These are phyloP conservation scores for Triticum timopheevii DNA, from an alignment of 176 grass and related monocot genomes.

Conservation along the genomic window DNA sequence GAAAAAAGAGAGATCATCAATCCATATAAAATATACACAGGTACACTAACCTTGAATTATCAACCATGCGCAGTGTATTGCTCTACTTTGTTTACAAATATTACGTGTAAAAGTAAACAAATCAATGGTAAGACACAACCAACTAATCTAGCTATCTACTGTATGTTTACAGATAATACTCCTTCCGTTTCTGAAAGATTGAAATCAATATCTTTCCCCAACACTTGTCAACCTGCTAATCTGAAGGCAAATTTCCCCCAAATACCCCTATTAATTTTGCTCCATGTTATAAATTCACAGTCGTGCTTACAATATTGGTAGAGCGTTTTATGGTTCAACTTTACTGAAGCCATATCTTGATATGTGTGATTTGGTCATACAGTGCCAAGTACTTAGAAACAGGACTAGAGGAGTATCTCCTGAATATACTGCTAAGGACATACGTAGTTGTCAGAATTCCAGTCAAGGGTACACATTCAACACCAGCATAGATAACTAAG, in stretches of 20 bases:
- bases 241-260: neutral
- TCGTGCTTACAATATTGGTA: neutral
- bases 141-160: neutral
- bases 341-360: neutral
- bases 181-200: neutral
- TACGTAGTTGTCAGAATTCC: neutral
- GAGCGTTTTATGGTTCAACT: neutral
- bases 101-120: neutral
- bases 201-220: neutral
- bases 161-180: neutral
- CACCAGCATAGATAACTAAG: conserved; percentile 10
- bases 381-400: conserved; percentile 5
- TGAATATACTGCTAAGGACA: conserved; percentile 3
- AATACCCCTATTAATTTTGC: neutral
- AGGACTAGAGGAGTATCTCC: neutral
- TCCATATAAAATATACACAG: conserved; percentile 33
- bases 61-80: conserved; percentile 1
- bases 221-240: neutral
- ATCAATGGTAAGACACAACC: neutral
- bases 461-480: neutral
- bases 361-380: neutral
- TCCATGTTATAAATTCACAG: neutral
- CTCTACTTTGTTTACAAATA: conserved; percentile 4
- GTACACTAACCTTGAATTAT: conserved; percentile 13
- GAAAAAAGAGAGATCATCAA: neutral